Evolutionary conservation across 768 basidiomycete genomes (phyloP), one percentile per base, ranked within the genome.

Genomic region (Suillus variegatus): DNA sequence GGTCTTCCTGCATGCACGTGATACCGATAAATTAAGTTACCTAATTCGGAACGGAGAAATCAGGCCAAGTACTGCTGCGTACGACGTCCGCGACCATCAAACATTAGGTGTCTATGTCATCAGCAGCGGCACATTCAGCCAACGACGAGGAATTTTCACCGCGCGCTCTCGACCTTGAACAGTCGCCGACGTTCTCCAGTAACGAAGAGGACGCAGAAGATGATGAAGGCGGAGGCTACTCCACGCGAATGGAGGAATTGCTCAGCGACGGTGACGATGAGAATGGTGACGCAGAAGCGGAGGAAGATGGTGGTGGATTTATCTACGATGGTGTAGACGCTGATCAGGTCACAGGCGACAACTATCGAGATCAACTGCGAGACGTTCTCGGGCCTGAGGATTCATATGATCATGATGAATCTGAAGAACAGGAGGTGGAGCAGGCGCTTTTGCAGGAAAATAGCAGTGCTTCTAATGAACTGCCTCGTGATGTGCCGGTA

Each of bases 261-360:
- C 82, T 91, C 69, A 82, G 80, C 63, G 67, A 66, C 16, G 18
- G 16, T 32, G 28, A 54, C 13, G 74, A 74, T 16, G 71, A 71
- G 28, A 77, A 75, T 20, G 80, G 81, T 4, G 56, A 22, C 3
- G 57, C 16, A n/a, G 82, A 84, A 5, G 82, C 76, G 14, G 82
- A 81, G 0, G 87, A 84, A 12, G 85, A 85, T 8, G 86, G 85
- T 13, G 88, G 85, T 38, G 86, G 78, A 0, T 95, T 95, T 69
- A 66, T 93, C 36, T 95, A 94, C 72, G 81, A 82, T 36, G 93
- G 92, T 36, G 79, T 86, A 25, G 92, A 95, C 70, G 84, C 87
- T 6, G 76, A 74, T 43, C 70, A 78, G 16, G 70, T 77, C 51
- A 75, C 81, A 0, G 76, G 82, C 18, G 79, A 80, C 44, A 85